Conservation (phyloP, 2,329 filamentous ascomycete species). For the Paraconiothyrium sp. region DNA sequence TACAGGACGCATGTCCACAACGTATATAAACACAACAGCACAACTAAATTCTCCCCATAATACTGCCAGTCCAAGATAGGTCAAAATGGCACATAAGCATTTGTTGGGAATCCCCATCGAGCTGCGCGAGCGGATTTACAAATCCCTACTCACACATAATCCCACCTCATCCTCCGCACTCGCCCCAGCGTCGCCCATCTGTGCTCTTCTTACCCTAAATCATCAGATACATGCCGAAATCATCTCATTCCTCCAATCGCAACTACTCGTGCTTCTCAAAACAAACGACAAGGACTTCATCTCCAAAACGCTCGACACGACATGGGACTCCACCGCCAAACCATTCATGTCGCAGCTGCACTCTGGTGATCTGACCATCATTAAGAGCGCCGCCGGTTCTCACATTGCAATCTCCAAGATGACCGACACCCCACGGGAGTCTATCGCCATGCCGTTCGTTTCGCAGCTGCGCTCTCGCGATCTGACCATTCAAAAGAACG, state of each 20-base stretch:
- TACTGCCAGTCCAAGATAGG: background rate
- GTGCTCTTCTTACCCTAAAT: constrained; percentile 13
- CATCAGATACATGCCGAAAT: constrained; percentile 15
- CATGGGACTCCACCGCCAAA: background rate
- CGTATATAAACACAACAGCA: background rate
- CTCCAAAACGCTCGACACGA: background rate
- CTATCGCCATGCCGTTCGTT: constrained; percentile 6
- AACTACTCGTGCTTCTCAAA: constrained; percentile 17
- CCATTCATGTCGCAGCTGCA: constrained; percentile 18
- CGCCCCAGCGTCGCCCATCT: constrained; percentile 17
- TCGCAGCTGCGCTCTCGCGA: constrained; percentile 17
- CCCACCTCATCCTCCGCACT: background rate
- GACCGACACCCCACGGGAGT: too few relatives aligned
- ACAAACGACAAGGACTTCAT: constrained; percentile 15
- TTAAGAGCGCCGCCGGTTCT: constrained; percentile 6
- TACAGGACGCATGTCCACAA: background rate
- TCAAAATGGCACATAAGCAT: background rate
- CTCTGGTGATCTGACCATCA: constrained; percentile 2
- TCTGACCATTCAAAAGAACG: constrained; percentile 2
- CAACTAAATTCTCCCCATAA: background rate
- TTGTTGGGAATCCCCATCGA: constrained; percentile 8
- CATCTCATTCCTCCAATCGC: constrained; percentile 6
- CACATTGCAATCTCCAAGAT: constrained; percentile 11
- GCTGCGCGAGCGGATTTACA: constrained; percentile 18
- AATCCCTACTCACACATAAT: constrained; percentile 14